Evolutionary conservation across 1,284 basidiomycete species (phyloP), one percentile per base, ranked within the genome.

Genomic region (Caloboletus inedulis): DNA sequence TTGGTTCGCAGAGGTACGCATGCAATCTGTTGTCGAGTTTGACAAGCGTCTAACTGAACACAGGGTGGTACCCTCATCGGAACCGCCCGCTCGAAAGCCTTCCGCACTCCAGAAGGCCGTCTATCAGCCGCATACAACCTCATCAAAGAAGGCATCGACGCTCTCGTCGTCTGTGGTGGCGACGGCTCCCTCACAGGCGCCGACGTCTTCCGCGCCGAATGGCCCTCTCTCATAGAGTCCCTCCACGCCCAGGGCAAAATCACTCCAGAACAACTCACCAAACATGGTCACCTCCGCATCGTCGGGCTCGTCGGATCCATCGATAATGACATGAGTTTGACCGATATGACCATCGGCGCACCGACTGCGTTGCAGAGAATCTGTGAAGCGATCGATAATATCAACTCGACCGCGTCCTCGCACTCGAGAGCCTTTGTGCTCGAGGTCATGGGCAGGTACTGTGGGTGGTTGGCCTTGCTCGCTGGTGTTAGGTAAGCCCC

Each of bases 271-370:
- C 90, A 98, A 66, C 79, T 81, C 25, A 68, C 77, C 37, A 74
- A 75, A 9, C 88, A 95, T 65, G 77, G 82, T 7, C 90, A 98
- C 62, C 86, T 99, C 60, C 92, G 87, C 72, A 98, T 99, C 63
- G 96, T 95, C 60, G 96, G 97, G 39, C 84, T 99, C 25, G 96
- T 99, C 47, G 96, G 96, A 40, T 96, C 93, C 5, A 98, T 99
- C 69, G 96, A 99, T 75, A 99, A 99, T 68, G 97, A 99, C 71
- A 97, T 99, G 94, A 89, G 91, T 21, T 81, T 97, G 81, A 98
- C 96, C 27, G 95, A 98, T 72, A 73, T 98, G 62, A 99, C 97
- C 7, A 98, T 99, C 63, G 97, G 96, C 43, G 95, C 94, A 1
- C 86, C 91, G 0, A 99, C 96, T 0, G 96, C 97, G 13, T 77